Evolutionary conservation across 1,284 basidiomycete species (phyloP).

Genomic region (Papiliotrema fonsecae): DNA sequence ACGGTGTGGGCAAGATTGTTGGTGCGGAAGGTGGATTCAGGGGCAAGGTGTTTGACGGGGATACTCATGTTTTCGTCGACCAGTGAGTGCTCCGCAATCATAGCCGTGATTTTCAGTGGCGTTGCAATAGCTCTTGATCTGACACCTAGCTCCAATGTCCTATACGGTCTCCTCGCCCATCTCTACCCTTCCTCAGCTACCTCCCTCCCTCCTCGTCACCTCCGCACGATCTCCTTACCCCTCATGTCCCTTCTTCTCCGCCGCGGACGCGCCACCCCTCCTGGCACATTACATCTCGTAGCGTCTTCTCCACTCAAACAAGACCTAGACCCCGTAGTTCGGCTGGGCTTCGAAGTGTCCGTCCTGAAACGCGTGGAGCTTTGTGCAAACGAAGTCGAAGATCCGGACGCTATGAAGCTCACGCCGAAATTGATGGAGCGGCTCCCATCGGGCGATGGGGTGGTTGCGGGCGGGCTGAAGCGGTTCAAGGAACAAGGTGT

Average conservation of each 20-base stretch:
- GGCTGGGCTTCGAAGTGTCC: constrained; percentile 72
- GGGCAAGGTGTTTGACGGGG: constrained; percentile 49
- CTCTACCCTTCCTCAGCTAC: constrained; percentile 25
- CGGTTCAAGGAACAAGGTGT: constrained; percentile 76
- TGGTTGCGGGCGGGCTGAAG: constrained; percentile 10
- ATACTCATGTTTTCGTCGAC: constrained; percentile 79
- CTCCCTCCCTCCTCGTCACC: constrained; percentile 24
- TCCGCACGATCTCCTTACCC: constrained; percentile 61
- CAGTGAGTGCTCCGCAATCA: too few relatives aligned
- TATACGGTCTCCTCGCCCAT: constrained; percentile 65
- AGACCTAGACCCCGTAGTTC: constrained; percentile 62
- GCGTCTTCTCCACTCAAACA: constrained; percentile 76
- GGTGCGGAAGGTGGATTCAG: constrained; percentile 20
- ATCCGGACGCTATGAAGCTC: constrained; percentile 16
- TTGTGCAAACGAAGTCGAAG: constrained; percentile 55
- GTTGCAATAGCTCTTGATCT: constrained; percentile 3
- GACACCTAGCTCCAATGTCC: constrained; percentile 68
- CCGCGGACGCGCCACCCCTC: constrained; percentile 62
- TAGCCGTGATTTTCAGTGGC: too few relatives aligned
- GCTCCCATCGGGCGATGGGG: constrained; percentile 4
- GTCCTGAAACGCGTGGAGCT: constrained; percentile 76
- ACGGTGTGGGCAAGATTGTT: constrained; percentile 29
- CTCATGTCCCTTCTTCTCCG: constrained; percentile 66
- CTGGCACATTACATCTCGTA: constrained; percentile 63
- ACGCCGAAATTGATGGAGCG: constrained; percentile 13